Percentiles rank a stretch among this genome's conserved stretches.
Conservation (phyloP, 1,139 yeast species). For the Protomyces pachydermus region DNA sequence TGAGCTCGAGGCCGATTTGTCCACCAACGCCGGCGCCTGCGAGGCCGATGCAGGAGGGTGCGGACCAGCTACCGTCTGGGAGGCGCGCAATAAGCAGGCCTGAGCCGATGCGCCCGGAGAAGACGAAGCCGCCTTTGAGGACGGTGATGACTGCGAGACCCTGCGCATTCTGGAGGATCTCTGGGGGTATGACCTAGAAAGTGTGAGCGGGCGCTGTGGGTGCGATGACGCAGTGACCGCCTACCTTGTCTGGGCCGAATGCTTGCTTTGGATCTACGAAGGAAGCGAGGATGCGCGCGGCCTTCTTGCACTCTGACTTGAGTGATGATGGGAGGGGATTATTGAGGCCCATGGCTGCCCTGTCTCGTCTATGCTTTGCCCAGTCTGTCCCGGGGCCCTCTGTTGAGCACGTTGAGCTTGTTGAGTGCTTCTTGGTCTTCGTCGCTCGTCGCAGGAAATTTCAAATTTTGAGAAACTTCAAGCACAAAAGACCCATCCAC, state of each 20-base stretch:
- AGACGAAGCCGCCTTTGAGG: slow-evolving; percentile 76
- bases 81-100: slow-evolving; percentile 92
- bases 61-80: slow-evolving; percentile 94
- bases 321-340: slow-evolving; percentile 93
- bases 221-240: neutral
- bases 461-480: too few species aligned
- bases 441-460: too few species aligned
- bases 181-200: slow-evolving; percentile 62
- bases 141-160: slow-evolving; percentile 91
- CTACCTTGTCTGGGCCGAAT: slow-evolving; percentile 44
- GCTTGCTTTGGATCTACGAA: slow-evolving; percentile 29
- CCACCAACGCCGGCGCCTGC: slow-evolving; percentile 94
- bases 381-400: too few species aligned
- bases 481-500: too few species aligned
- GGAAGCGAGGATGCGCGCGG: slow-evolving; percentile 38
- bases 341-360: slow-evolving; percentile 59
- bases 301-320: slow-evolving; percentile 85
- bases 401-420: too few species aligned
- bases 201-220: neutral
- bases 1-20: slow-evolving; percentile 90
- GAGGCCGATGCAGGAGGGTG: slow-evolving; percentile 90
- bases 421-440: too few species aligned
- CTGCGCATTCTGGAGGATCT: slow-evolving; percentile 78
- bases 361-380: too few species aligned
- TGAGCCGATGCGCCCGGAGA: slow-evolving; percentile 95